Evolutionary conservation across 257 asterid genomes (phyloP).

Genomic region (Solanum chiquidenum): DNA sequence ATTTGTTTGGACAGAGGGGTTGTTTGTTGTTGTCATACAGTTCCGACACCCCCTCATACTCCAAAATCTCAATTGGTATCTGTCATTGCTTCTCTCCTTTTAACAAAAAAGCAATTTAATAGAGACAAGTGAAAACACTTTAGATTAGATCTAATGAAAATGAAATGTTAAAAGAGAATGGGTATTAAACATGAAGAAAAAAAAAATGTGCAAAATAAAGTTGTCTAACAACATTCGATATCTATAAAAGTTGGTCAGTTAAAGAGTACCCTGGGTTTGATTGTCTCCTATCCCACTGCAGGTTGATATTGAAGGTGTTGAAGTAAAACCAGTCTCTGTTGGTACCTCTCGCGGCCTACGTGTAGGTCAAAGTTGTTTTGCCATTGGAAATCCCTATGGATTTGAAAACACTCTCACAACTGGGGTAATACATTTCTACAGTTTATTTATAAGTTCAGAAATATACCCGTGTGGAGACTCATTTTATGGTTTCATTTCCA

Average conservation of each 20-base stretch:
- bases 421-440: conserved; percentile 45
- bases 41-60: background rate
- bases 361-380: conserved; percentile 87
- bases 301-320: conserved; percentile 59
- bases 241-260: background rate
- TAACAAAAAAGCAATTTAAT: background rate
- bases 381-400: conserved; percentile 88
- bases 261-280: background rate
- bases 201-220: background rate
- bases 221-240: background rate
- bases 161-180: background rate
- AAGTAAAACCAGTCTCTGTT: conserved; percentile 50
- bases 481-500: background rate
- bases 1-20: background rate
- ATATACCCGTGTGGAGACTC: background rate
- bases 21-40: background rate
- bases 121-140: background rate
- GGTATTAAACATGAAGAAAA: background rate
- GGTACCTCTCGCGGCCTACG: conserved; percentile 52
- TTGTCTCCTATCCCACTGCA: conserved; percentile 5
- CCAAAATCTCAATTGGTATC: background rate
- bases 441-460: background rate
- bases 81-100: background rate
- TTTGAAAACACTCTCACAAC: conserved; percentile 78
- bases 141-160: background rate